A percentile compares a stretch with the other conserved stretches of the same genome.
phyloP scores from a whole-genome alignment of 1,284 basidiomycete species.

The Ceratobasidium sp. region DNA sequence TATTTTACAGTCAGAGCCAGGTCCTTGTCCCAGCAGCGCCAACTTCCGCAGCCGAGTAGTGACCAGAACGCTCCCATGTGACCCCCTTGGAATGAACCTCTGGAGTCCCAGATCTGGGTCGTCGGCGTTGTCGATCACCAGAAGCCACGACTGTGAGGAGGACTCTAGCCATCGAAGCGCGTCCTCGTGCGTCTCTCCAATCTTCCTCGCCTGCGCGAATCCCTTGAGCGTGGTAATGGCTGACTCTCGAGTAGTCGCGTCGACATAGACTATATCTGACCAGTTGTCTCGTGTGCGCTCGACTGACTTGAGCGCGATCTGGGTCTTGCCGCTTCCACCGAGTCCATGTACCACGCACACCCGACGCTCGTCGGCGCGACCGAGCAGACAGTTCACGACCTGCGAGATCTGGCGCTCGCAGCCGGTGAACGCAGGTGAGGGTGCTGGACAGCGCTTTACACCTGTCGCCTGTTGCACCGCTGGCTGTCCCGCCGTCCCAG shows the following conservation, averaged over 20 bases:
- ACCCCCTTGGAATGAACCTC: not conserved
- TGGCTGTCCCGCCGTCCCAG: not conserved
- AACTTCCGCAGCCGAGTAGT: not conserved
- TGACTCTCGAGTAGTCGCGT: conserved; percentile 3
- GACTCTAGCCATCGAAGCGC: conserved; percentile 8
- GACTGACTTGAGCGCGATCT: conserved; percentile 6
- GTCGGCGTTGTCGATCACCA: conserved; percentile 22
- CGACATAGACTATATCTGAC: conserved; percentile 5
- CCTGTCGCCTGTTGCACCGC: not conserved
- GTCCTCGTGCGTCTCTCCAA: conserved; percentile 8
- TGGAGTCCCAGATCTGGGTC: not conserved
- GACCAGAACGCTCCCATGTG: conserved; percentile 10
- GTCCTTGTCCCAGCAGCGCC: not conserved
- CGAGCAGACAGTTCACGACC: not conserved
- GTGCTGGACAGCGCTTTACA: not conserved
- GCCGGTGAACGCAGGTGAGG: not conserved
- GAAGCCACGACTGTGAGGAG: not conserved
- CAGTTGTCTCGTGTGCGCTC: not conserved
- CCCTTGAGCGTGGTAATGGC: not conserved
- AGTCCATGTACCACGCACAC: conserved; percentile 4
- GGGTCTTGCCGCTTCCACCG: conserved; percentile 11
- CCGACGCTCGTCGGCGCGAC: not conserved
- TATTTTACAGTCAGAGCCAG: not conserved
- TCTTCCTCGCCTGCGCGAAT: not conserved
- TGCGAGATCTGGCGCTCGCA: not conserved